Conservation (phyloP, 306 rosid genomes). For the Echinosophora koreensis region DNA sequence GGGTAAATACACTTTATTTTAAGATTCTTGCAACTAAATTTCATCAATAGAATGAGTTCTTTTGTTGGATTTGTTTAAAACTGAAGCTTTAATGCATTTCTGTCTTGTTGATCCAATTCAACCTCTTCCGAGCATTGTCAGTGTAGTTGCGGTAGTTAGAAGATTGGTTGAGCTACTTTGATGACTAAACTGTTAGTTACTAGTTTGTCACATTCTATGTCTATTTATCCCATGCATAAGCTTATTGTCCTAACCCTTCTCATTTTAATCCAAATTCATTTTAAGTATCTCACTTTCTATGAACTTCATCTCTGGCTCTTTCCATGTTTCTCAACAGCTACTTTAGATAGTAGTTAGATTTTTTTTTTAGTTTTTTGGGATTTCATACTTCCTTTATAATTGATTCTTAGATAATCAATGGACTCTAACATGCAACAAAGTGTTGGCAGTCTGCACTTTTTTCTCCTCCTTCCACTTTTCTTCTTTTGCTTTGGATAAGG, state of each 20-base stretch:
- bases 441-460: slow-evolving; percentile 1
- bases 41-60: neutral
- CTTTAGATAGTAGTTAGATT: slow-evolving; percentile 28
- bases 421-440: neutral
- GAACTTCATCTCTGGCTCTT: too few species aligned
- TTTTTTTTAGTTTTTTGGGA: slow-evolving; percentile 31
- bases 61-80: neutral
- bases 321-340: neutral
- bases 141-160: too few species aligned
- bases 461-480: neutral
- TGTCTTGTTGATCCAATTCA: neutral
- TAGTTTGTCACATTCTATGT: too few species aligned
- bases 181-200: too few species aligned
- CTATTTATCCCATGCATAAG: too few species aligned
- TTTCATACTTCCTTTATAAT: neutral
- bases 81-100: neutral
- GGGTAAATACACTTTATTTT: slow-evolving; percentile 63
- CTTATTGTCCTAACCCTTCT: too few species aligned
- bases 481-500: slow-evolving; percentile 16
- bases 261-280: too few species aligned
- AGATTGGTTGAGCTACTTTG: too few species aligned
- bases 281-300: too few species aligned
- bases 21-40: neutral
- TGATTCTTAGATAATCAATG: neutral
- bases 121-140: too few species aligned